Evolutionary conservation across 345 rosid genomes (phyloP).

Genomic region (Ceriops tagal): DNA sequence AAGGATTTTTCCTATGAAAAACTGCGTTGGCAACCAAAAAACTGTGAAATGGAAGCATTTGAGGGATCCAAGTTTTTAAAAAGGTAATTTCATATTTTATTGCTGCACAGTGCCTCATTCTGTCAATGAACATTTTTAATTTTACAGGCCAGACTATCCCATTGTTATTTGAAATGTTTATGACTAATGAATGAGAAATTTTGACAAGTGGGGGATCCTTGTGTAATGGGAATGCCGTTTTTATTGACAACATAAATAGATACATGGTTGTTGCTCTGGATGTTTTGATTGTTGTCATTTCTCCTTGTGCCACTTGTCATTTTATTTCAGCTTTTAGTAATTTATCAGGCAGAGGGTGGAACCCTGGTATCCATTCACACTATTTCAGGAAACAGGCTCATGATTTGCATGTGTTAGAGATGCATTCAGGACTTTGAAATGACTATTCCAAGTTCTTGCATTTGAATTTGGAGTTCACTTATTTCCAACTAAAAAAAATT

Average conservation of each 20-base stretch:
- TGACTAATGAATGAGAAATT: conserved; percentile 1
- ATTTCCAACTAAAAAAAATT: no score
- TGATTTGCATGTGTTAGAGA: no score
- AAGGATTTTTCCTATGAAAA: conserved; percentile 75
- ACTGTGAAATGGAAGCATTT: conserved; percentile 77
- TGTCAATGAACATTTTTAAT: not conserved
- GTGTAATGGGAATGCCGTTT: no score
- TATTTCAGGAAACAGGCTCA: not conserved
- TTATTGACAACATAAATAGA: no score
- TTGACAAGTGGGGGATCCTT: no score
- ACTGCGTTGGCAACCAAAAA: conserved; percentile 78
- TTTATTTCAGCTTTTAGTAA: no score
- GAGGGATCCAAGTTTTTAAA: conserved; percentile 64
- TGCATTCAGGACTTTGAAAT: not conserved
- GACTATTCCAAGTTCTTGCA: not conserved
- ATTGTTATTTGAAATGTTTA: conserved; percentile 2
- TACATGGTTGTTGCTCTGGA: no score
- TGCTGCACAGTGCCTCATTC: not conserved
- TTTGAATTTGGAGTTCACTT: not conserved
- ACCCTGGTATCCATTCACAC: no score
- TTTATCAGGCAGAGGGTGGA: no score
- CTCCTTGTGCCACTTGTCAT: no score
- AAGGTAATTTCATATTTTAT: conserved; percentile 41
- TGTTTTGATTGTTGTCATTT: no score
- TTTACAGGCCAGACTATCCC: not conserved